These are phyloP conservation scores for Aureobasidium sp. DNA, from an alignment of 2,329 filamentous ascomycete species.

Conservation along the genomic window DNA sequence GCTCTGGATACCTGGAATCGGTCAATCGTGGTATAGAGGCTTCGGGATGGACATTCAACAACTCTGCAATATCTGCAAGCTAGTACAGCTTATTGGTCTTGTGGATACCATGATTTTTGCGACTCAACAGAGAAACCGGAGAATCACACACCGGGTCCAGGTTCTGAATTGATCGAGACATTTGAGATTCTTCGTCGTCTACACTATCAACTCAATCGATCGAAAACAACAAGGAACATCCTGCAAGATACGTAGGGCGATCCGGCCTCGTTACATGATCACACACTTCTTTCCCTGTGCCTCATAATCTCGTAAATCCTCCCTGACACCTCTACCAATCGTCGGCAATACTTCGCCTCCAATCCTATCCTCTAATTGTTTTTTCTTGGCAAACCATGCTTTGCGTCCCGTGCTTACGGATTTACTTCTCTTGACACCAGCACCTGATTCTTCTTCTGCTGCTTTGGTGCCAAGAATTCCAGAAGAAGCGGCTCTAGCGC, in stretches of 20 bases:
- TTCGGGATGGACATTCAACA: not conserved
- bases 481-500: not conserved
- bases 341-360: not conserved
- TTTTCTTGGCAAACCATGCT: constrained; percentile 12
- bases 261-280: constrained; percentile 11
- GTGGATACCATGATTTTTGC: too few relatives aligned
- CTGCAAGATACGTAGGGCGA: not conserved
- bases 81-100: too few relatives aligned
- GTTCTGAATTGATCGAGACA: too few relatives aligned
- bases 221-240: too few relatives aligned
- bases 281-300: constrained; percentile 16
- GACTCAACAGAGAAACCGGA: too few relatives aligned
- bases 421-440: not conserved
- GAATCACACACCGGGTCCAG: too few relatives aligned
- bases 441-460: constrained; percentile 3
- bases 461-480: not conserved
- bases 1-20: constrained; percentile 26
- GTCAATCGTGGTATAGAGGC: not conserved
- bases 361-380: constrained; percentile 1
- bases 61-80: too few relatives aligned
- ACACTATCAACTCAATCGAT: too few relatives aligned
- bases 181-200: too few relatives aligned
- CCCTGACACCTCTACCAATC: constrained; percentile 3
- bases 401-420: not conserved
- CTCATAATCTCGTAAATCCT: constrained; percentile 13